Evolutionary conservation across 495 filamentous ascomycete species (phyloP).

Genomic region (Lasiosphaeriaceae sp.): DNA sequence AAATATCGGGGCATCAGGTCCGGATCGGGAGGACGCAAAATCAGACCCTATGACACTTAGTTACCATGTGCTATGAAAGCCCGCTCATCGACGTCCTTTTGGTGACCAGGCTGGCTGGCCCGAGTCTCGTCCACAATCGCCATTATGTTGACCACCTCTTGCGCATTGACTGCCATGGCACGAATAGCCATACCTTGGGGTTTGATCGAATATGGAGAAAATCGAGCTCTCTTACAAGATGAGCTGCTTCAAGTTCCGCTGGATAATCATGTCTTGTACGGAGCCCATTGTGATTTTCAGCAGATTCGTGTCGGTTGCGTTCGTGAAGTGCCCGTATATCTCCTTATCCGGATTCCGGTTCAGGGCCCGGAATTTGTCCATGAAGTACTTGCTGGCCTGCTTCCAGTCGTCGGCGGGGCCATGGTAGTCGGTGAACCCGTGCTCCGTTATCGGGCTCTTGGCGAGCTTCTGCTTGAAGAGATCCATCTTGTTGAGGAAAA

Average conservation of each 20-base stretch:
- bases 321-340: constrained; percentile 91
- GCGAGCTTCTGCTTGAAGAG: constrained; percentile 88
- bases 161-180: too few relatives aligned
- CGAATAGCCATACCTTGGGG: neutral
- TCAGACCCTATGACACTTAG: too few relatives aligned
- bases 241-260: constrained; percentile 90
- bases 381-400: constrained; percentile 76
- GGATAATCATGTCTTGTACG: constrained; percentile 99
- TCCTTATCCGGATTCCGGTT: constrained; percentile 83
- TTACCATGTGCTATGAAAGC: too few relatives aligned
- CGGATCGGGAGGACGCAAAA: too few relatives aligned
- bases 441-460: constrained; percentile 74
- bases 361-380: constrained; percentile 81
- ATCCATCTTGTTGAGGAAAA: constrained; percentile 99
- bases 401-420: constrained; percentile 49
- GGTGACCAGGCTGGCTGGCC: too few relatives aligned
- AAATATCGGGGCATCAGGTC: too few relatives aligned
- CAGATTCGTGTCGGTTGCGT: constrained; percentile 91
- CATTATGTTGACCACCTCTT: too few relatives aligned
- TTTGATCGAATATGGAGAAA: neutral
- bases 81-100: too few relatives aligned
- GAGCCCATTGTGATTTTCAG: constrained; percentile 96
- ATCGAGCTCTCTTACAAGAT: constrained; percentile 65
- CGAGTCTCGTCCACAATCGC: too few relatives aligned
- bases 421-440: constrained; percentile 88